phyloP scores from a whole-genome alignment of 495 filamentous ascomycete species.

The Talaromyces proteolyticus region DNA sequence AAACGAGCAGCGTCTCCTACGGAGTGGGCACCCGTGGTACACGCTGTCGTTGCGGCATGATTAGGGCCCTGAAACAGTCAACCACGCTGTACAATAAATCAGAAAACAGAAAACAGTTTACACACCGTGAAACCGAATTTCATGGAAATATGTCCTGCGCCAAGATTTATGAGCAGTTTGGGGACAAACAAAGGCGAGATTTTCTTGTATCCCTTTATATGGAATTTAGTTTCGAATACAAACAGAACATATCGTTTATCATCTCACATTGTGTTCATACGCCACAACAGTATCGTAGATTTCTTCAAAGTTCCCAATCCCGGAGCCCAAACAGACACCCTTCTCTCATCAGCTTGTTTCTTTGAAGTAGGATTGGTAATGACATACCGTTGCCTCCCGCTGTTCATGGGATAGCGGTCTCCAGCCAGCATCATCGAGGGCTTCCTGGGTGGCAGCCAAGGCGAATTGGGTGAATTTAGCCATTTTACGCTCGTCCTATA shows the following conservation, averaged over 20 bases:
- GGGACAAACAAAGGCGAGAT: constrained; percentile 91
- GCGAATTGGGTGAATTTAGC: constrained; percentile 91
- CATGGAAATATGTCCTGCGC: constrained; percentile 92
- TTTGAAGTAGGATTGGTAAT: background rate
- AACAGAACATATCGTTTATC: background rate
- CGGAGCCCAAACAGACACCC: constrained; percentile 91
- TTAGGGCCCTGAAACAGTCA: constrained; percentile 59
- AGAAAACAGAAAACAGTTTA: background rate
- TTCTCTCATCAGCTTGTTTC: constrained; percentile 13
- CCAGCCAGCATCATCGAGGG: constrained; percentile 80
- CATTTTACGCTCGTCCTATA: constrained; percentile 74
- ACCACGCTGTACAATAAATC: background rate
- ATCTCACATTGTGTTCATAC: constrained; percentile 62
- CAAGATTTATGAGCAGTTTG: constrained; percentile 87
- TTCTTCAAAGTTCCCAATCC: constrained; percentile 90
- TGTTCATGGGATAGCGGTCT: constrained; percentile 54
- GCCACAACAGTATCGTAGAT: constrained; percentile 75
- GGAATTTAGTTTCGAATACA: background rate
- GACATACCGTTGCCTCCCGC: constrained; percentile 57
- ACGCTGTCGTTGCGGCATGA: constrained; percentile 87
- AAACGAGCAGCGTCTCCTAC: constrained; percentile 89
- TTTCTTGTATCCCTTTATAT: constrained; percentile 73
- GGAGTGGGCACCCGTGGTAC: constrained; percentile 90
- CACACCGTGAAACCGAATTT: constrained; percentile 72
- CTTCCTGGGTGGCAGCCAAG: constrained; percentile 80